Percentiles rank a stretch among this genome's conserved stretches.
Evolutionary conservation across 176 grass and related monocot genomes (phyloP).

Genomic region (Cymbopogon citratus): DNA sequence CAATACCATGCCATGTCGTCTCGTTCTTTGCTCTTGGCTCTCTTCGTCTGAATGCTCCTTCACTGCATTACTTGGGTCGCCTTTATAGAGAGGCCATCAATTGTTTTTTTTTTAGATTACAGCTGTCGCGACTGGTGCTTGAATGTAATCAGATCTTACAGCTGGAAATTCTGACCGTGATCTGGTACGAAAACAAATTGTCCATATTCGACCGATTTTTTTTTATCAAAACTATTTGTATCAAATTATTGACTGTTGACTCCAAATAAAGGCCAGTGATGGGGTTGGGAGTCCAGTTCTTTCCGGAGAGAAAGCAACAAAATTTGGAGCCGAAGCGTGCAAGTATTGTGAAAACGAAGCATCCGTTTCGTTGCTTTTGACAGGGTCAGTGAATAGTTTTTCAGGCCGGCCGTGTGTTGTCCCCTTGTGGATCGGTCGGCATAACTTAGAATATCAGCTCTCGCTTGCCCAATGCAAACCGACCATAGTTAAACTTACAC

Average conservation of each 20-base stretch:
- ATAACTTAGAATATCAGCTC: slow-evolving; percentile 38
- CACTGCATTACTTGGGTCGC: slow-evolving; percentile 13
- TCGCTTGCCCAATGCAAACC: slow-evolving; percentile 4
- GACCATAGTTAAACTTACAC: slow-evolving; percentile 26
- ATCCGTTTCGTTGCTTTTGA: slow-evolving; percentile 28
- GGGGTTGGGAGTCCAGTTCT: not conserved
- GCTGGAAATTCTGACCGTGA: not conserved
- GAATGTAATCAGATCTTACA: not conserved
- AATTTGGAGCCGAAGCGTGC: not conserved
- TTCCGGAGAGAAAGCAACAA: slow-evolving; percentile 19
- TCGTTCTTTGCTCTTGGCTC: slow-evolving; percentile 22
- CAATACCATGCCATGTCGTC: slow-evolving; percentile 55
- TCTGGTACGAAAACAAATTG: not conserved
- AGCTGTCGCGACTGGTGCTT: not conserved
- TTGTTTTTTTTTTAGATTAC: slow-evolving; percentile 29
- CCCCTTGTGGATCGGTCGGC: slow-evolving; percentile 11
- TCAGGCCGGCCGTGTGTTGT: slow-evolving; percentile 35
- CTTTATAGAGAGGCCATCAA: slow-evolving; percentile 27
- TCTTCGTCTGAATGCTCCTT: slow-evolving; percentile 28
- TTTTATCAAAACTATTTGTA: not conserved
- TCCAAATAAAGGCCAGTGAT: not conserved
- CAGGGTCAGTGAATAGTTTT: slow-evolving; percentile 21
- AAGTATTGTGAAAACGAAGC: slow-evolving; percentile 16
- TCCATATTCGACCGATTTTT: not conserved
- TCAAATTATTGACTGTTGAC: not conserved